phyloP scores from a whole-genome alignment of 2,329 filamentous ascomycete species.

The Fusarium sp. region DNA sequence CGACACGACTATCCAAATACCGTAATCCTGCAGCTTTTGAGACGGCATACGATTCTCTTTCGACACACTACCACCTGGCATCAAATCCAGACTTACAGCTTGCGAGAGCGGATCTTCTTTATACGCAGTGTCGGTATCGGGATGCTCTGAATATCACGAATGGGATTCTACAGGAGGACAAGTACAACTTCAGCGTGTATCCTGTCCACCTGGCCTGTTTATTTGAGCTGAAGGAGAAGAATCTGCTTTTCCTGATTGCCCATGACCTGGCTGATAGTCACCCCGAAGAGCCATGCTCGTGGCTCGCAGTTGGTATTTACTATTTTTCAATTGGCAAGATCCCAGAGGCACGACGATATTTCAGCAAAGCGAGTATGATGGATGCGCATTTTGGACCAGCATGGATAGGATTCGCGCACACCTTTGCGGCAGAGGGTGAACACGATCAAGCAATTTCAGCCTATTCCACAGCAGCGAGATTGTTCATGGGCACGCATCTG shows the following conservation, averaged over 20 bases:
- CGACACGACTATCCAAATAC: slow-evolving; percentile 94
- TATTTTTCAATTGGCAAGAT: slow-evolving; percentile 92
- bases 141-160: slow-evolving; percentile 88
- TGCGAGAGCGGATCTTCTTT: slow-evolving; percentile 89
- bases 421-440: slow-evolving; percentile 96
- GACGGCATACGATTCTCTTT: slow-evolving; percentile 87
- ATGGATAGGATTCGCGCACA: slow-evolving; percentile 99
- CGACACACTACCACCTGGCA: slow-evolving; percentile 90
- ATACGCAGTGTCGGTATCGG: slow-evolving; percentile 93
- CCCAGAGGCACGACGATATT: slow-evolving; percentile 93
- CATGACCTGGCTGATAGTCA: slow-evolving; percentile 94
- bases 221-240: slow-evolving; percentile 87
- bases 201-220: slow-evolving; percentile 93
- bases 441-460: slow-evolving; percentile 98
- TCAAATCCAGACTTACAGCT: slow-evolving; percentile 91
- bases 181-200: slow-evolving; percentile 89
- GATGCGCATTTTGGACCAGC: slow-evolving; percentile 97
- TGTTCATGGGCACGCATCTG: slow-evolving; percentile 97
- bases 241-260: slow-evolving; percentile 89
- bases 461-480: slow-evolving; percentile 91
- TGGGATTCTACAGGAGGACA: slow-evolving; percentile 82
- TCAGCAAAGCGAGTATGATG: slow-evolving; percentile 97
- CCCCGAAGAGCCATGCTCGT: slow-evolving; percentile 90
- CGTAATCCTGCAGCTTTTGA: slow-evolving; percentile 86
- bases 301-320: slow-evolving; percentile 95